Conservation (phyloP, 257 asterid genomes). For the Solanum pinnatisectum region DNA sequence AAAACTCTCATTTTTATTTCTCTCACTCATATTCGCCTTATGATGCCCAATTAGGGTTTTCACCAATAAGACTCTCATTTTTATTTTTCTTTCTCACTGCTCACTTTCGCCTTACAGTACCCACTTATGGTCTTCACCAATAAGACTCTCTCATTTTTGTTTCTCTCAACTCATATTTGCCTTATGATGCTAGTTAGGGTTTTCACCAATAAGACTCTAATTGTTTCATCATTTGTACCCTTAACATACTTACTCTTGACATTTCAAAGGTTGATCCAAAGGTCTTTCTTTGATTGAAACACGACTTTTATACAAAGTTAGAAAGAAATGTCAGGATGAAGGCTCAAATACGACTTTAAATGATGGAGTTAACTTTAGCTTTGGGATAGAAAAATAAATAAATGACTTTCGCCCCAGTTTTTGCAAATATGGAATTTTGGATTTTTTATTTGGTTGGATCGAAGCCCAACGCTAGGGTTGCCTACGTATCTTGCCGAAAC, state of each 20-base stretch:
- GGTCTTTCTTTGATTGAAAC: too few species aligned
- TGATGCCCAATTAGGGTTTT: too few species aligned
- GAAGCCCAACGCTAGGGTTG: neutral
- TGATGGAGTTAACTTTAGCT: neutral
- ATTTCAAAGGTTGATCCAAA: neutral
- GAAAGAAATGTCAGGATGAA: too few species aligned
- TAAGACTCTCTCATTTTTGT: neutral
- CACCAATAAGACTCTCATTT: too few species aligned
- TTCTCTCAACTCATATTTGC: too few species aligned
- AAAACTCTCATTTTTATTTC: too few species aligned
- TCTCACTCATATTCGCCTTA: too few species aligned
- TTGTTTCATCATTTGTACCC: too few species aligned
- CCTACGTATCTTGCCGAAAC: neutral
- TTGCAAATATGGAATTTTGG: neutral
- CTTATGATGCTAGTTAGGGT: neutral
- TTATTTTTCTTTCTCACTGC: too few species aligned
- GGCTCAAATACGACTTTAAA: too few species aligned
- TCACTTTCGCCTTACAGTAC: neutral
- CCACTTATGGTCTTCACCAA: neutral
- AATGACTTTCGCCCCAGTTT: neutral
- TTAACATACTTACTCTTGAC: too few species aligned
- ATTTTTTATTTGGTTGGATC: neutral
- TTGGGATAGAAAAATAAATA: neutral
- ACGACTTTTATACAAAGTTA: too few species aligned
- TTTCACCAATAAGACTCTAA: neutral